Percentiles rank a stretch among this genome's conserved stretches.
Conservation (phyloP, 345 rosid species). For the Hevea brasiliensis region DNA sequence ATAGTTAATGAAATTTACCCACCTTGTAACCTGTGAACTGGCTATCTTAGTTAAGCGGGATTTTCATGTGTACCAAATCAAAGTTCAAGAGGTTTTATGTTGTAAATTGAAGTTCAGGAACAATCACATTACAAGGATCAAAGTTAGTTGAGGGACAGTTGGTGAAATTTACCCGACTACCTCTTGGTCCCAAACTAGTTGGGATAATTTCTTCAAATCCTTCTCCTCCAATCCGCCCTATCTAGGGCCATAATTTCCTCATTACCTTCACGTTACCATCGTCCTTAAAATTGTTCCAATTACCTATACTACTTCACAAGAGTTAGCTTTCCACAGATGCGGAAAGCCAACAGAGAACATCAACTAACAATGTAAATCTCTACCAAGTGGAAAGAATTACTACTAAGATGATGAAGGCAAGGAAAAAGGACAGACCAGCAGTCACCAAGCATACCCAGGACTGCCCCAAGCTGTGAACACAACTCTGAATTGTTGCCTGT, state of each 20-base stretch:
- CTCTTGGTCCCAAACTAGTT: neutral
- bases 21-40: too few species aligned
- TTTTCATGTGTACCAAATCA: too few species aligned
- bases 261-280: neutral
- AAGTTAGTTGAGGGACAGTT: too few species aligned
- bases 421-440: conserved; percentile 64
- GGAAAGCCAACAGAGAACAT: neutral
- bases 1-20: too few species aligned
- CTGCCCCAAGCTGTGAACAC: conserved; percentile 98
- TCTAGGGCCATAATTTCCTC: neutral
- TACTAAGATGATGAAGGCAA: neutral
- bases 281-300: neutral
- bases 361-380: neutral
- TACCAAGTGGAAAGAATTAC: neutral
- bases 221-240: neutral
- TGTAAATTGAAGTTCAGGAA: too few species aligned
- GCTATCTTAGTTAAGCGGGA: too few species aligned
- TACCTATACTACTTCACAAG: neutral
- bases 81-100: too few species aligned
- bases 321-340: neutral
- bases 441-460: conserved; percentile 97
- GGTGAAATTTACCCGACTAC: too few species aligned
- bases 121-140: too few species aligned
- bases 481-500: conserved; percentile 76
- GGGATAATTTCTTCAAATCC: neutral